These are phyloP conservation scores for Gracilariopsis chorda DNA, from an alignment of 23 red algal species.

Conservation along the genomic window DNA sequence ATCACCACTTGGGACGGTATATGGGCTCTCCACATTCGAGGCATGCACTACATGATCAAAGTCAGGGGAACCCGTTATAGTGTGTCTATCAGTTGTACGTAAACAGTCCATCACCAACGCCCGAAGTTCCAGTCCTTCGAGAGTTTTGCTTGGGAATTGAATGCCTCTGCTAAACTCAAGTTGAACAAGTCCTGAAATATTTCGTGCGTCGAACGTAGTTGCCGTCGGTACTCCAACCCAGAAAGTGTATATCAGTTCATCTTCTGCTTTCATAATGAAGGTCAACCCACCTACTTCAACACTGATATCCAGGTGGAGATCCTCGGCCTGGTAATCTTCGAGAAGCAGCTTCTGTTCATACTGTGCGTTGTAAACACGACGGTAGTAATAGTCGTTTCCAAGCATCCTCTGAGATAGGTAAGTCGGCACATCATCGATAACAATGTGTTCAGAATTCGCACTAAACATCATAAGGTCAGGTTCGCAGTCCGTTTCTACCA, in stretches of 20 bases:
- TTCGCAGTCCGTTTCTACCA: background rate
- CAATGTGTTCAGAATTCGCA: background rate
- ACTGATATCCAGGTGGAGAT: background rate
- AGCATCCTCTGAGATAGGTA: background rate
- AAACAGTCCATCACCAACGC: background rate
- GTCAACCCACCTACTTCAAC: background rate
- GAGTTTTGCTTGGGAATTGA: background rate
- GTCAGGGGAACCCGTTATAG: background rate
- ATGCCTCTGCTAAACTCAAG: slow-evolving; percentile 1
- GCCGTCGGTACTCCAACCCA: background rate
- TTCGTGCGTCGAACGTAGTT: background rate
- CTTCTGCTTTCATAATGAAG: background rate
- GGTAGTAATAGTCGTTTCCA: background rate
- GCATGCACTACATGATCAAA: background rate
- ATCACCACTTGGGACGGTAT: background rate
- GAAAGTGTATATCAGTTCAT: background rate
- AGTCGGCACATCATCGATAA: background rate
- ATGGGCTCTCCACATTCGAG: background rate
- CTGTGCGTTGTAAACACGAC: background rate
- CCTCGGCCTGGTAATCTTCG: background rate
- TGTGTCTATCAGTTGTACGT: background rate
- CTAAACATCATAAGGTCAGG: slow-evolving; percentile 13
- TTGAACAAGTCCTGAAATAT: background rate
- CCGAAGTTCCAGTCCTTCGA: background rate
- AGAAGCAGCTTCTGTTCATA: background rate